These are phyloP conservation scores for Suillus decipiens DNA, from an alignment of 768 basidiomycete species.

Conservation along the genomic window DNA sequence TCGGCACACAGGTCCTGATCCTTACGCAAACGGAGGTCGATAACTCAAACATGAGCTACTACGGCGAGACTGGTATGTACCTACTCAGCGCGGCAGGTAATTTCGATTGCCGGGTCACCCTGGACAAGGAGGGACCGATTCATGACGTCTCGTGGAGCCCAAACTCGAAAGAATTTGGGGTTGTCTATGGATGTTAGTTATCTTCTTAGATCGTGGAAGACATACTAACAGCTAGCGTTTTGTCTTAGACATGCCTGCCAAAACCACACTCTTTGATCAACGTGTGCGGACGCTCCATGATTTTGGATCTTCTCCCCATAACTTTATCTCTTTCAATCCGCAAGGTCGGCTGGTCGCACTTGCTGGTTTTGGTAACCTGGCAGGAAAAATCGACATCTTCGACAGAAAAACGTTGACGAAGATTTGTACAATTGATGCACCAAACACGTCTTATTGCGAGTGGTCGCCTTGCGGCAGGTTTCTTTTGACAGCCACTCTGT, in stretches of 20 bases:
- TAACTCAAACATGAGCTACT: constrained; percentile 96
- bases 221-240: not conserved
- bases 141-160: constrained; percentile 97
- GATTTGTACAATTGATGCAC: constrained; percentile 78
- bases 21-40: constrained; percentile 97
- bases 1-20: constrained; percentile 90
- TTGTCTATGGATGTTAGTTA: constrained; percentile 92
- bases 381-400: constrained; percentile 90
- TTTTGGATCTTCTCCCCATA: constrained; percentile 87
- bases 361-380: constrained; percentile 96
- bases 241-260: constrained; percentile 87
- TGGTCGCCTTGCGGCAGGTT: constrained; percentile 95
- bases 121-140: constrained; percentile 97
- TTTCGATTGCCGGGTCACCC: constrained; percentile 84
- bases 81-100: constrained; percentile 82
- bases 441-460: constrained; percentile 92
- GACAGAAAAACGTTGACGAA: constrained; percentile 87
- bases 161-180: constrained; percentile 94
- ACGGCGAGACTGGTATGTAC: constrained; percentile 88
- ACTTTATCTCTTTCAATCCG: constrained; percentile 93
- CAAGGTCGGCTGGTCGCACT: constrained; percentile 85
- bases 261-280: constrained; percentile 88
- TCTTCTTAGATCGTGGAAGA: not conserved
- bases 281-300: constrained; percentile 87
- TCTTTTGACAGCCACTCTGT: constrained; percentile 93